A percentile compares a stretch with the other conserved stretches of the same genome.
These are phyloP conservation scores for Colletotrichum cuscutae DNA, from an alignment of 2,329 filamentous ascomycete genomes.

Conservation along the genomic window DNA sequence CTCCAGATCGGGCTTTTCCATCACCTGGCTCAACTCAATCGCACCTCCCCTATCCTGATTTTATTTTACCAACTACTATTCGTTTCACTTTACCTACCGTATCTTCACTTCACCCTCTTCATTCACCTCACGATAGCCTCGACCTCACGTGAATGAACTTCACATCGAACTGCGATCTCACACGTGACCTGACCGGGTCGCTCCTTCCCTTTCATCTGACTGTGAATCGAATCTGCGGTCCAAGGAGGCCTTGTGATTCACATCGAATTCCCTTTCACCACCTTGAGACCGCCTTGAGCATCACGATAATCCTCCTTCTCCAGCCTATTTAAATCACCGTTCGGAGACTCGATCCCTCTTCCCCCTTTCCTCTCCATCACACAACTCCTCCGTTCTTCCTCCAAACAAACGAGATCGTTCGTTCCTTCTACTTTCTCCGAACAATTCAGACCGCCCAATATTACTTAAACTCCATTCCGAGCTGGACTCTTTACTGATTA, in stretches of 20 bases:
- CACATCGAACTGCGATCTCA: not conserved
- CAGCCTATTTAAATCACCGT: not conserved
- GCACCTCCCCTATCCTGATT: not conserved
- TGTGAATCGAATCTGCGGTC: too few species aligned
- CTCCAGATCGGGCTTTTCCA: not conserved
- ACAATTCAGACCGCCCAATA: not conserved
- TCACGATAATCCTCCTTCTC: not conserved
- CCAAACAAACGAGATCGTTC: not conserved
- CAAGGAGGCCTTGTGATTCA: not conserved
- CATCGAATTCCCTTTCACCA: not conserved
- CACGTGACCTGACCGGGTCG: not conserved
- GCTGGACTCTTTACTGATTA: slow-evolving; percentile 24
- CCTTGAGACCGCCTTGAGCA: not conserved
- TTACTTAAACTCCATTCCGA: not conserved
- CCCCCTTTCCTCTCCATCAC: not conserved
- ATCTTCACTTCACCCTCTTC: not conserved
- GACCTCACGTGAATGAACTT: not conserved
- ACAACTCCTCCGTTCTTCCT: not conserved
- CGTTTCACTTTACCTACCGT: not conserved
- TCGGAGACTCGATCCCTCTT: not conserved
- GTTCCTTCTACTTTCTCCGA: too few species aligned
- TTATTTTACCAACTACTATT: too few species aligned
- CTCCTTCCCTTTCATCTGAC: slow-evolving; percentile 1
- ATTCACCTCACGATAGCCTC: not conserved
- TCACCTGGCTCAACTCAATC: not conserved